These are phyloP conservation scores for Chrysoporthe puriensis DNA, from an alignment of 2,329 filamentous ascomycete species.

Conservation along the genomic window DNA sequence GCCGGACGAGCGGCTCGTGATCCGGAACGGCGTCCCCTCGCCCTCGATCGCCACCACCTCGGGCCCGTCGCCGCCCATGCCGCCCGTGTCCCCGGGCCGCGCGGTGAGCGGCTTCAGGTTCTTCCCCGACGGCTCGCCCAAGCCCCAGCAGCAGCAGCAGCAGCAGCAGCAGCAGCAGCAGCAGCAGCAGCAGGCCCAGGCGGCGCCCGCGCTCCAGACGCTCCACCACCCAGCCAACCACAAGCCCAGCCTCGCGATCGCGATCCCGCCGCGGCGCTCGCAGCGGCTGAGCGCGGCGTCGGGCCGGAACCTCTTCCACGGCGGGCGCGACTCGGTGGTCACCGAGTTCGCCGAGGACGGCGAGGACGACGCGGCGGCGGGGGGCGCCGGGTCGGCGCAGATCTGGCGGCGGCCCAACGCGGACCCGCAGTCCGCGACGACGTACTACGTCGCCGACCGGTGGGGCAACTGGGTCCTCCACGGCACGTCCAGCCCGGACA, in stretches of 20 bases:
- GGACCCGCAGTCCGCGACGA: conserved; percentile 49
- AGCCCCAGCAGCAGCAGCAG: conserved; percentile 18
- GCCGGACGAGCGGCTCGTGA: conserved; percentile 27
- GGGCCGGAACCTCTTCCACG: conserved; percentile 22
- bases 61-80: conserved; percentile 2
- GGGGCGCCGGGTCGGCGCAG: conserved; percentile 39
- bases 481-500: conserved; percentile 33
- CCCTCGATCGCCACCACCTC: too few relatives aligned
- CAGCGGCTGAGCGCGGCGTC: conserved; percentile 17
- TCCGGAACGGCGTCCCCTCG: neutral
- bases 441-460: conserved; percentile 56
- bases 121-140: conserved; percentile 6
- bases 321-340: conserved; percentile 48
- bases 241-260: conserved; percentile 48
- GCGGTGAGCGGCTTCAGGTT: conserved; percentile 23
- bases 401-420: conserved; percentile 56
- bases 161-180: conserved; percentile 13
- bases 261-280: conserved; percentile 37
- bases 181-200: conserved; percentile 10
- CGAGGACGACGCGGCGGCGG: conserved; percentile 37
- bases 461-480: conserved; percentile 58
- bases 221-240: conserved; percentile 17
- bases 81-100: conserved; percentile 22
- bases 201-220: conserved; percentile 32
- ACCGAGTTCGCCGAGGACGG: conserved; percentile 59